Conservation (phyloP, 306 rosid genomes). For the Pyrus communis region DNA sequence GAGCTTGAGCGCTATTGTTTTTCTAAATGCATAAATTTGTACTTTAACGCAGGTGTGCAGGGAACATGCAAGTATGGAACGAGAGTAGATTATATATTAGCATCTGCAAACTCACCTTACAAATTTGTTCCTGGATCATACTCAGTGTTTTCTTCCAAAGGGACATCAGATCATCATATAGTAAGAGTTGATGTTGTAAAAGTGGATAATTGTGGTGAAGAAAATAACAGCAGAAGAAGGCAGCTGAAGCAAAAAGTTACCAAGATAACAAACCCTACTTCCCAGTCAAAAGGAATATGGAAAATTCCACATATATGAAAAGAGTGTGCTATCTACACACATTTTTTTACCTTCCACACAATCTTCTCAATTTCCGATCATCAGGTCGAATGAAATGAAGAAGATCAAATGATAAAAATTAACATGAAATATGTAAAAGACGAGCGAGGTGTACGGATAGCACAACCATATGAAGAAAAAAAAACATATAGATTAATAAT, state of each 20-base stretch:
- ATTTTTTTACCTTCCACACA: too few relatives aligned
- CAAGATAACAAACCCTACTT: constrained; percentile 44
- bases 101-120: constrained; percentile 57
- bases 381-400: too few relatives aligned
- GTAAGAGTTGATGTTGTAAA: constrained; percentile 71
- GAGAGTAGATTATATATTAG: constrained; percentile 78
- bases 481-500: background rate
- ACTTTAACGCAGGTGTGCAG: constrained; percentile 64
- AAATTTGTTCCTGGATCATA: constrained; percentile 86
- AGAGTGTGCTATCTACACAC: too few relatives aligned
- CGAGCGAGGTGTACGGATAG: too few relatives aligned
- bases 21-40: background rate
- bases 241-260: constrained; percentile 43
- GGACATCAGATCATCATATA: constrained; percentile 97
- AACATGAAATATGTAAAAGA: too few relatives aligned
- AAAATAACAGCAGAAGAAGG: constrained; percentile 21
- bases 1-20: background rate
- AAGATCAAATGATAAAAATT: too few relatives aligned
- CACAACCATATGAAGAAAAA: too few relatives aligned
- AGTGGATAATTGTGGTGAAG: constrained; percentile 19
- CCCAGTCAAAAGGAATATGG: constrained; percentile 62
- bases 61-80: constrained; percentile 99
- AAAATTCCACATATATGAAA: constrained; percentile 25
- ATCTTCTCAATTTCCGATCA: too few relatives aligned
- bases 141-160: constrained; percentile 85